Conservation (phyloP, 768 basidiomycete species). For the Rhizopogon vesiculosus region DNA sequence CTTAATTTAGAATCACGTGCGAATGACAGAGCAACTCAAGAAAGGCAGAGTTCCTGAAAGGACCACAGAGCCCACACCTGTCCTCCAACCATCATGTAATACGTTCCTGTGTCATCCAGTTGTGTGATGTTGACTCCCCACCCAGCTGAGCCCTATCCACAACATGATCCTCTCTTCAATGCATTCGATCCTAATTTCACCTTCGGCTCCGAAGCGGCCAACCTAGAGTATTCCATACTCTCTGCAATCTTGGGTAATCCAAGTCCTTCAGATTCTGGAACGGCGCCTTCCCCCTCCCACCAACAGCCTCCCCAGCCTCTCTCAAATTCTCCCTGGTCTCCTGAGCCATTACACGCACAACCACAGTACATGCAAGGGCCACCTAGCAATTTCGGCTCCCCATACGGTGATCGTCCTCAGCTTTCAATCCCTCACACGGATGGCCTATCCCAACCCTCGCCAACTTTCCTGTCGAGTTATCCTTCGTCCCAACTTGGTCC, state of each 20-base stretch:
- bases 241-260: constrained; percentile 85
- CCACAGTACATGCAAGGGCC: constrained; percentile 20
- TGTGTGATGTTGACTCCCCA: constrained; percentile 9
- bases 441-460: constrained; percentile 24
- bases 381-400: constrained; percentile 13
- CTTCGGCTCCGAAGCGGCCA: constrained; percentile 88
- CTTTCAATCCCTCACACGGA: constrained; percentile 28
- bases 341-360: constrained; percentile 30
- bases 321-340: constrained; percentile 32
- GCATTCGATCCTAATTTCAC: constrained; percentile 57
- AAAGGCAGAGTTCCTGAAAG: constrained; percentile 19
- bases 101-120: background rate
- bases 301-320: constrained; percentile 17
- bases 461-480: constrained; percentile 24
- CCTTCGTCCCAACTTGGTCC: constrained; percentile 28
- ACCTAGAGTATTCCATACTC: constrained; percentile 92
- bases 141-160: constrained; percentile 45
- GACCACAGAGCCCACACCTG: constrained; percentile 24
- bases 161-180: constrained; percentile 55
- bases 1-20: constrained; percentile 21
- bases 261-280: constrained; percentile 38
- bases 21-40: constrained; percentile 35
- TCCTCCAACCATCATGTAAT: constrained; percentile 28
- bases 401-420: constrained; percentile 24
- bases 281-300: constrained; percentile 23